Conservation (phyloP, 2,329 filamentous ascomycete genomes). For the Ceratocystiopsis brevicomis region DNA sequence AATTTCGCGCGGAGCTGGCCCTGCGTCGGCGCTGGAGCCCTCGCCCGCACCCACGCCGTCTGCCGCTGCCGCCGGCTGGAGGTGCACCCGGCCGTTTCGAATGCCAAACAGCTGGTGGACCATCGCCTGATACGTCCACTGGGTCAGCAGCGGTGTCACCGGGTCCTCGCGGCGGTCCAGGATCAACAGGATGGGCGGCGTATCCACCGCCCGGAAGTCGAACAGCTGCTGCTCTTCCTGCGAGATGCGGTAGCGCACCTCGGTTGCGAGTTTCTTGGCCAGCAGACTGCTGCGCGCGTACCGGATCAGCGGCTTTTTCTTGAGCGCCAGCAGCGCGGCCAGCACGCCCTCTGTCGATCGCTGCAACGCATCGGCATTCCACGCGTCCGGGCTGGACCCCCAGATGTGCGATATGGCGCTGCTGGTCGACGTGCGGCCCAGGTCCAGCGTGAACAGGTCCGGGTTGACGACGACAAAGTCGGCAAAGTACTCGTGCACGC, state of each 20-base stretch:
- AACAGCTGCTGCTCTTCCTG: slow-evolving; percentile 95
- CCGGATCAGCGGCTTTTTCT: slow-evolving; percentile 89
- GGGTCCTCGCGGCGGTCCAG: slow-evolving; percentile 87
- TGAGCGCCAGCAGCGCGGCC: slow-evolving; percentile 68
- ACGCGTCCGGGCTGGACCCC: slow-evolving; percentile 64
- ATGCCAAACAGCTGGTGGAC: slow-evolving; percentile 92
- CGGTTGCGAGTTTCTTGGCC: slow-evolving; percentile 81
- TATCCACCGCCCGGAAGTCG: slow-evolving; percentile 88
- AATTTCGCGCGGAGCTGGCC: slow-evolving; percentile 80
- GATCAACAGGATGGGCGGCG: slow-evolving; percentile 77
- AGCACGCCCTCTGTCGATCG: slow-evolving; percentile 73
- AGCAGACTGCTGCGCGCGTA: slow-evolving; percentile 83
- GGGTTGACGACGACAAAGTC: slow-evolving; percentile 92
- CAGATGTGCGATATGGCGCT: slow-evolving; percentile 45
- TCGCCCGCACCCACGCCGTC: background rate
- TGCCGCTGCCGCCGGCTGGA: slow-evolving; percentile 59
- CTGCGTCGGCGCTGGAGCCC: slow-evolving; percentile 43
- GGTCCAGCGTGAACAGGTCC: slow-evolving; percentile 67
- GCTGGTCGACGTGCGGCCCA: slow-evolving; percentile 17
- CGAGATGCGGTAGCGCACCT: slow-evolving; percentile 80
- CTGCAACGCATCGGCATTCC: slow-evolving; percentile 79
- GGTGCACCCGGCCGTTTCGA: slow-evolving; percentile 79
- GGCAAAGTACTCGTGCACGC: slow-evolving; percentile 88
- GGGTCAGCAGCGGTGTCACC: slow-evolving; percentile 79
- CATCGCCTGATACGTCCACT: slow-evolving; percentile 99